These are phyloP conservation scores for Phytophthora sp. DNA, from an alignment of 352 stramenopile species.

Conservation along the genomic window DNA sequence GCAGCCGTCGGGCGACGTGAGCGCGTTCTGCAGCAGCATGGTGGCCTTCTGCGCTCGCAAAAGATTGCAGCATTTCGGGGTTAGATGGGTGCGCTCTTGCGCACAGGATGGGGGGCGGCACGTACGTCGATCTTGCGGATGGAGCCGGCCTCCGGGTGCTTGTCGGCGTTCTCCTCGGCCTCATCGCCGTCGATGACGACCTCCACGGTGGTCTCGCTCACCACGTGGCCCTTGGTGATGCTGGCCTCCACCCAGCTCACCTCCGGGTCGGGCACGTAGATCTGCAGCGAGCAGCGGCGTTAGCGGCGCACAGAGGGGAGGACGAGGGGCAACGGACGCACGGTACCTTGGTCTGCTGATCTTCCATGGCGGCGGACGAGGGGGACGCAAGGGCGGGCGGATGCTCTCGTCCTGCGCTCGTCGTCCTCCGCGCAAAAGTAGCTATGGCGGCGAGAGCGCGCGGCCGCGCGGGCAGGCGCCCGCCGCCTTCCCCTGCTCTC, in stretches of 20 bases:
- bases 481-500: conserved; percentile 20
- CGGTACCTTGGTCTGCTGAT: conserved; percentile 54
- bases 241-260: conserved; percentile 85
- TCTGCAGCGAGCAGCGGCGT: conserved; percentile 33
- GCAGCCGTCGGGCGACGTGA: conserved; percentile 59
- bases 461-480: conserved; percentile 15
- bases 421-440: conserved; percentile 43
- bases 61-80: conserved; percentile 5
- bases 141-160: conserved; percentile 61
- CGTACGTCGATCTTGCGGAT: conserved; percentile 57
- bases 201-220: conserved; percentile 83
- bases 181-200: conserved; percentile 78
- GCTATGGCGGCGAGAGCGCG: conserved; percentile 31
- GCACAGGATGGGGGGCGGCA: neutral
- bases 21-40: conserved; percentile 80
- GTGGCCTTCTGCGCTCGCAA: conserved; percentile 60
- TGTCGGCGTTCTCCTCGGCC: conserved; percentile 64
- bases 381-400: neutral
- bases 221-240: conserved; percentile 82
- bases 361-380: conserved; percentile 34
- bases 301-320: neutral
- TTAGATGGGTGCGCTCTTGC: conserved; percentile 13
- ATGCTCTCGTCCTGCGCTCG: neutral
- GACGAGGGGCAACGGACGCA: neutral
- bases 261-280: conserved; percentile 82